Base-by-base conservation (phyloP, 108 stramenopile species). In the Cyclostephanos invisitatus region DNA sequence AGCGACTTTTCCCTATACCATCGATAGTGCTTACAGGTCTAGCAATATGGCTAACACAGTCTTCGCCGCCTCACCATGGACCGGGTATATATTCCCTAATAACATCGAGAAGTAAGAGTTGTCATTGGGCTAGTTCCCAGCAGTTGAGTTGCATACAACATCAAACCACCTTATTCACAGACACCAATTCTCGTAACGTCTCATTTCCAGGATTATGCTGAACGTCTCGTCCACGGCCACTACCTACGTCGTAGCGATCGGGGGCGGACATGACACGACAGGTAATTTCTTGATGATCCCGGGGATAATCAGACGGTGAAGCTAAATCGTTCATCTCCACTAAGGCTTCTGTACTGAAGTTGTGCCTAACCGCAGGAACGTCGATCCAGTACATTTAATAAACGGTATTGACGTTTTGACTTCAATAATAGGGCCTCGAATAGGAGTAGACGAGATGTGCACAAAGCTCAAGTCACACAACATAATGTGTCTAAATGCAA, bases 121-220 rank as follows among this genome's bases (percentile, higher is more conserved):
- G 27, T 51, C 24, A 64, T 22, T 12, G 18, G 47, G 7, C 47
- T 48, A n/a, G n/a, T n/a, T 14, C 15, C 15, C 14, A 48, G 8
- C 9, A 18, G 9, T 9, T 56, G 8, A 56, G 22, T 9, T 56
- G 15, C 22, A 22, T 7, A 10, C 28, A 36, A 50, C n/a, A n/a
- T 12, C 7, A 40, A 48, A 57, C 18, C 58, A 70, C 69, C 51
- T 72, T 72, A 40, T 63, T 72, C 27, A 29, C 32, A 15, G 29
- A 1, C 5, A 62, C 61, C 1, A 72, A 50, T 27, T 29, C 42
- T 32, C 71, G 61, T 40, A 54, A 72, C 24, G 44, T 72, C 15
- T 63, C 54, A 64, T 72, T 72, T 40, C 72, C 72, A 35, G 72
- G 72, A 32, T 42, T 35, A 3, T 53, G 50, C 32, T 64, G 72